Evolutionary conservation across 345 rosid genomes (phyloP).

Genomic region (Citrus maxima): DNA sequence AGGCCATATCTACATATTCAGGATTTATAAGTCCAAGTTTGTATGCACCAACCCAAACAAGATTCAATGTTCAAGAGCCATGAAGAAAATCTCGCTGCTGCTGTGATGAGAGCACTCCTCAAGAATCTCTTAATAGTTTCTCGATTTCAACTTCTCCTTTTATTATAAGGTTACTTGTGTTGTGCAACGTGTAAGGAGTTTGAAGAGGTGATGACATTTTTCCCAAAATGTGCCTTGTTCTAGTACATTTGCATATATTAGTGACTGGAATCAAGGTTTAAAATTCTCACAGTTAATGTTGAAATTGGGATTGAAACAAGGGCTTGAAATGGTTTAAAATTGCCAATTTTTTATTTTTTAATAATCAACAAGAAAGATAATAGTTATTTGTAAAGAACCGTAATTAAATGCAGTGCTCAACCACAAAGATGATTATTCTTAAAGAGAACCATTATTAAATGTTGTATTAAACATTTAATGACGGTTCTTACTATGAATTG

Average conservation of each 20-base stretch:
- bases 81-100: too few relatives aligned
- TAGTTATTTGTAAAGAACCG: too few relatives aligned
- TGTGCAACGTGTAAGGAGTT: constrained; percentile 51
- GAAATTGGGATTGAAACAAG: too few relatives aligned
- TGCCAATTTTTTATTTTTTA: too few relatives aligned
- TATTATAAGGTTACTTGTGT: constrained; percentile 74
- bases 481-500: too few relatives aligned
- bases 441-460: too few relatives aligned
- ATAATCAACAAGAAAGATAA: too few relatives aligned
- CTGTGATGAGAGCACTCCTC: too few relatives aligned
- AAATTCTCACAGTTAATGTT: background rate
- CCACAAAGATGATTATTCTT: too few relatives aligned
- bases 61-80: constrained; percentile 34
- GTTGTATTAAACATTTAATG: too few relatives aligned
- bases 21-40: constrained; percentile 38
- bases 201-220: constrained; percentile 21
- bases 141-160: constrained; percentile 51
- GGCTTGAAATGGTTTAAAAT: too few relatives aligned
- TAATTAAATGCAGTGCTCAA: too few relatives aligned
- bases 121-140: background rate
- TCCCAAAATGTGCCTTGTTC: background rate
- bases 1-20: constrained; percentile 35
- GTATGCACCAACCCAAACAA: constrained; percentile 69
- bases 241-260: background rate
- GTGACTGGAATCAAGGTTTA: background rate